Percentiles rank a stretch among this genome's conserved stretches.
Evolutionary conservation across 2,329 filamentous ascomycete genomes (phyloP).

Genomic region (Aspergillus calidoustus): DNA sequence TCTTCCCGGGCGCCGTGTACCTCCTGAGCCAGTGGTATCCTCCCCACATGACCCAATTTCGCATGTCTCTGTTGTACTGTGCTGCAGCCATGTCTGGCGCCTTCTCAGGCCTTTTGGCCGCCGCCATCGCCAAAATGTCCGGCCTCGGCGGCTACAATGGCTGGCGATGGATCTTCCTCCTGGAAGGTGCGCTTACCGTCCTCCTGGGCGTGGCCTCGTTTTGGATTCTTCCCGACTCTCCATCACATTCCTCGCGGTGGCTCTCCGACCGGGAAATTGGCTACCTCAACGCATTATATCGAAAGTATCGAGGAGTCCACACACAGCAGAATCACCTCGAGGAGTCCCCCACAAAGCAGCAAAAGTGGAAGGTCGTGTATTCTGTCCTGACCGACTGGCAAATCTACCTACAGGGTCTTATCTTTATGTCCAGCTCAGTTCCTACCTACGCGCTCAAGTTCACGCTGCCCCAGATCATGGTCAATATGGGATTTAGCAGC

Average conservation of each 20-base stretch:
- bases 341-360: neutral
- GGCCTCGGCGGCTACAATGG: neutral
- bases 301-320: neutral
- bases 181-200: neutral
- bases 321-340: neutral
- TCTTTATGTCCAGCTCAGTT: conserved; percentile 50
- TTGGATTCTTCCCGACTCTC: neutral
- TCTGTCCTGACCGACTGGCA: conserved; percentile 54
- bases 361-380: neutral
- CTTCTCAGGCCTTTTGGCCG: neutral
- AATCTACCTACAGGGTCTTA: conserved; percentile 49
- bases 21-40: neutral
- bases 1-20: neutral
- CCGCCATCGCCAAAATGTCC: neutral
- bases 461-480: conserved; percentile 47
- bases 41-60: neutral
- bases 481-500: conserved; percentile 48
- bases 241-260: neutral
- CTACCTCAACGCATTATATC: neutral
- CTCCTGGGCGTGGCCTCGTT: neutral
- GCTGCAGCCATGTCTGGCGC: neutral
- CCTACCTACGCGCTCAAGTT: conserved; percentile 42
- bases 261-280: neutral
- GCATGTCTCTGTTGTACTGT: neutral
- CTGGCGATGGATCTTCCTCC: neutral